A percentile compares a stretch with the other conserved stretches of the same genome.
Evolutionary conservation across 441 rosid genomes (phyloP).

Genomic region (Pelargonium cotyledonis): DNA sequence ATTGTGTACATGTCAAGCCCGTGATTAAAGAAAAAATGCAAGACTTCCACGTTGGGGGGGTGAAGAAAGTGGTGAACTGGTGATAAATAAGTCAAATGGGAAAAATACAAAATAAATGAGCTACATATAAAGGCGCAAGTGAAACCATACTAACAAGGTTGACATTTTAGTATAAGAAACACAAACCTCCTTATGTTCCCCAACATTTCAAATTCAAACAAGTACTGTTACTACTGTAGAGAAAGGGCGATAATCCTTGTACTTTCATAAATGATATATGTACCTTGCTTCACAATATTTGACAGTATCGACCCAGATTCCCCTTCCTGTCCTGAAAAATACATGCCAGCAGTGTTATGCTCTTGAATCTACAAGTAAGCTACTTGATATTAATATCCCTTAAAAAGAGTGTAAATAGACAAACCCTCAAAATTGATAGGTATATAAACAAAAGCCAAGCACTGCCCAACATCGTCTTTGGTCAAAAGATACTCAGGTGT

Average conservation of each 20-base stretch:
- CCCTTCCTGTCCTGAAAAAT: conserved; percentile 85
- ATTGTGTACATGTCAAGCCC: too few species aligned
- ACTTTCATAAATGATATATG: conserved; percentile 16
- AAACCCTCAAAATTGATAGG: conserved; percentile 96
- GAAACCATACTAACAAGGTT: not conserved
- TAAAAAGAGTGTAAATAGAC: conserved; percentile 20
- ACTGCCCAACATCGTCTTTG: conserved; percentile 80
- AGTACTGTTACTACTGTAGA: too few species aligned
- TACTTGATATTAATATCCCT: conserved; percentile 12
- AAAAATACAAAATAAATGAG: too few species aligned
- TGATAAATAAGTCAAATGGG: too few species aligned
- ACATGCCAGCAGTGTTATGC: conserved; percentile 12
- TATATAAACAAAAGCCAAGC: conserved; percentile 69
- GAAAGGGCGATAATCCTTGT: conserved; percentile 1
- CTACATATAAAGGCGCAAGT: not conserved
- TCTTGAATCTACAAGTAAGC: conserved; percentile 14
- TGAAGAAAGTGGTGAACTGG: too few species aligned
- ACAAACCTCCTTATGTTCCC: too few species aligned
- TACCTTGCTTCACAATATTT: conserved; percentile 75
- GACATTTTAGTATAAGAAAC: too few species aligned
- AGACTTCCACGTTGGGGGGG: too few species aligned
- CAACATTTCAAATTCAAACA: too few species aligned
- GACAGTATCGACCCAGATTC: conserved; percentile 63
- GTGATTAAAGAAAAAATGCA: too few species aligned
- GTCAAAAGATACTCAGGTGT: conserved; percentile 78